Evolutionary conservation across 345 rosid species (phyloP).

Genomic region (Populus deltoides): DNA sequence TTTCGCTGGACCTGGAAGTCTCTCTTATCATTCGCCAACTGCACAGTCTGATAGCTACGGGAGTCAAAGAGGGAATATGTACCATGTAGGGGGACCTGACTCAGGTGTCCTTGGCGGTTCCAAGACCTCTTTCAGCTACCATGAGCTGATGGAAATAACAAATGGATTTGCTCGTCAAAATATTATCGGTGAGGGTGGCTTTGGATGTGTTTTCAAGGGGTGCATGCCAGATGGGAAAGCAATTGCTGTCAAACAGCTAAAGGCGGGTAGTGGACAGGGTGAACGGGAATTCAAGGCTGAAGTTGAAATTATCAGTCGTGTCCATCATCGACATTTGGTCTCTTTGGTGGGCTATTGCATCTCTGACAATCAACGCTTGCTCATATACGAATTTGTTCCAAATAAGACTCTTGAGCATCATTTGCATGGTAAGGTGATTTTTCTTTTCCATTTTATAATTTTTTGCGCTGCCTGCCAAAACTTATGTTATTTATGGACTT

Average conservation of each 20-base stretch:
- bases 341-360: constrained; percentile 87
- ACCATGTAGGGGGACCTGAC: constrained; percentile 43
- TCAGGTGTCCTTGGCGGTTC: constrained; percentile 44
- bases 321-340: constrained; percentile 92
- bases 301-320: constrained; percentile 91
- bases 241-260: constrained; percentile 94
- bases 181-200: constrained; percentile 92
- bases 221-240: constrained; percentile 44
- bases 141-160: constrained; percentile 82
- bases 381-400: constrained; percentile 88
- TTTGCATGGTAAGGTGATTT: constrained; percentile 61
- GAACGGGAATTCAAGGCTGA: constrained; percentile 94
- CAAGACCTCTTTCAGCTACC: constrained; percentile 61
- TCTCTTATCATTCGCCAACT: constrained; percentile 40
- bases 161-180: constrained; percentile 63
- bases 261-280: constrained; percentile 94
- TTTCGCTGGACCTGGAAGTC: constrained; percentile 35
- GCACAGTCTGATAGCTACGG: constrained; percentile 46
- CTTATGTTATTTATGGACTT: not conserved
- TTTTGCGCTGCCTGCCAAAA: not conserved
- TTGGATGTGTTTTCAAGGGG: constrained; percentile 86
- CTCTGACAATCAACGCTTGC: constrained; percentile 59
- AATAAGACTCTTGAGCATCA: constrained; percentile 90
- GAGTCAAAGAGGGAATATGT: constrained; percentile 38
- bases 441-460: not conserved